phyloP scores from a whole-genome alignment of 192 early-diverging fungal genomes.

The Mortierella hygrophila region DNA sequence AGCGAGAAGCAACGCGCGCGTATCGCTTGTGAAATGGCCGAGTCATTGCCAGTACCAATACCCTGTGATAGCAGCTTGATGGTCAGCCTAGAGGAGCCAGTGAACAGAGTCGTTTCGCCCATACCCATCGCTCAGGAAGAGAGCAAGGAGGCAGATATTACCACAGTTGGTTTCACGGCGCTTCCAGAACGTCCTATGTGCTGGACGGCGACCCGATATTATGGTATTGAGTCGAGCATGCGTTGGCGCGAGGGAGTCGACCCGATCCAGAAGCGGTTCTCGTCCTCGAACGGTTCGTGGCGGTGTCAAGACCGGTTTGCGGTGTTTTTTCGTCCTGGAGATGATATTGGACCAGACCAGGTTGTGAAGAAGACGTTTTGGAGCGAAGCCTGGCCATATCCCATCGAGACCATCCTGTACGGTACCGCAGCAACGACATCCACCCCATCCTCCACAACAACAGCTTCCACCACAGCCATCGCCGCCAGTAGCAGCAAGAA shows the following conservation, averaged over 20 bases:
- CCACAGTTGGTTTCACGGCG: neutral
- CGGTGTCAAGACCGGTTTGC: slow-evolving; percentile 55
- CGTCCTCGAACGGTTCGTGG: slow-evolving; percentile 50
- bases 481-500: neutral
- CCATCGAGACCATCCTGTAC: slow-evolving; percentile 53
- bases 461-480: neutral
- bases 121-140: slow-evolving; percentile 1
- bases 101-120: neutral
- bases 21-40: neutral
- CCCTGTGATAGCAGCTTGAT: neutral
- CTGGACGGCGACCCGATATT: slow-evolving; percentile 37
- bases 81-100: slow-evolving; percentile 19
- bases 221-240: slow-evolving; percentile 56
- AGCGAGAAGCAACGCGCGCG: slow-evolving; percentile 15
- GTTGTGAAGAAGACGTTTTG: slow-evolving; percentile 55
- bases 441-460: neutral
- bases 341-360: slow-evolving; percentile 47
- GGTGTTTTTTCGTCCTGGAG: slow-evolving; percentile 49
- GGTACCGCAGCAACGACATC: slow-evolving; percentile 11
- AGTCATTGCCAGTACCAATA: neutral
- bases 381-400: slow-evolving; percentile 56
- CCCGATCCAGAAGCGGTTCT: slow-evolving; percentile 47
- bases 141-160: slow-evolving; percentile 10
- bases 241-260: slow-evolving; percentile 52
- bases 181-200: slow-evolving; percentile 19